Conservation (phyloP, 2,329 filamentous ascomycete species). For the Calonectria naviculata region DNA sequence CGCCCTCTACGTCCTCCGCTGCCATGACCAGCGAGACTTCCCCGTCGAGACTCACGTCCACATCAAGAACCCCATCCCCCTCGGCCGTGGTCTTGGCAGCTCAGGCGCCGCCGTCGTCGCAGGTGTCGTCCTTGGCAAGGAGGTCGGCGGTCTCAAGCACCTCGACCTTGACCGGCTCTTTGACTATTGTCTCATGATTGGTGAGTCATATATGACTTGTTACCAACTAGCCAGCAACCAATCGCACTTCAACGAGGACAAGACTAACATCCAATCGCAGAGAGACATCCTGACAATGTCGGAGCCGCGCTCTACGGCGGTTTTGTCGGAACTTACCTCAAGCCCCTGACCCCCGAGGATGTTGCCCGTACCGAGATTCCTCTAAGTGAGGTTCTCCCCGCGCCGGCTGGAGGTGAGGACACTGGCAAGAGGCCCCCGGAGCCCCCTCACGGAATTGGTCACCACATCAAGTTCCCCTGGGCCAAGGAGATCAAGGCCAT, state of each 20-base stretch:
- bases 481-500: slow-evolving; percentile 95
- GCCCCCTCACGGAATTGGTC: slow-evolving; percentile 92
- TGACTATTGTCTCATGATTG: slow-evolving; percentile 98
- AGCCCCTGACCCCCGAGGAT: slow-evolving; percentile 90
- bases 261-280: slow-evolving; percentile 49
- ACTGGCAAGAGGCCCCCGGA: slow-evolving; percentile 88
- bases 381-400: slow-evolving; percentile 90
- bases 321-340: slow-evolving; percentile 96
- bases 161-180: slow-evolving; percentile 85
- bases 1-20: slow-evolving; percentile 93
- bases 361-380: slow-evolving; percentile 93
- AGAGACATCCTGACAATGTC: slow-evolving; percentile 94
- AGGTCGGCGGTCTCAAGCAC: slow-evolving; percentile 81
- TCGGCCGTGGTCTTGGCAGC: slow-evolving; percentile 93
- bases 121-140: slow-evolving; percentile 91
- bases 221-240: not conserved
- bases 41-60: slow-evolving; percentile 90
- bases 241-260: not conserved
- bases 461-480: slow-evolving; percentile 97
- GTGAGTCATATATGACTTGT: slow-evolving; percentile 53
- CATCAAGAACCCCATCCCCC: slow-evolving; percentile 94
- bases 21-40: slow-evolving; percentile 87
- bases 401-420: slow-evolving; percentile 90
- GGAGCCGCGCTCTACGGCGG: slow-evolving; percentile 95
- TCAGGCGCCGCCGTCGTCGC: slow-evolving; percentile 96